Evolutionary conservation across 352 stramenopile species (phyloP), one percentile per base, ranked within the genome.

Genomic region (Blastocystis sp.): DNA sequence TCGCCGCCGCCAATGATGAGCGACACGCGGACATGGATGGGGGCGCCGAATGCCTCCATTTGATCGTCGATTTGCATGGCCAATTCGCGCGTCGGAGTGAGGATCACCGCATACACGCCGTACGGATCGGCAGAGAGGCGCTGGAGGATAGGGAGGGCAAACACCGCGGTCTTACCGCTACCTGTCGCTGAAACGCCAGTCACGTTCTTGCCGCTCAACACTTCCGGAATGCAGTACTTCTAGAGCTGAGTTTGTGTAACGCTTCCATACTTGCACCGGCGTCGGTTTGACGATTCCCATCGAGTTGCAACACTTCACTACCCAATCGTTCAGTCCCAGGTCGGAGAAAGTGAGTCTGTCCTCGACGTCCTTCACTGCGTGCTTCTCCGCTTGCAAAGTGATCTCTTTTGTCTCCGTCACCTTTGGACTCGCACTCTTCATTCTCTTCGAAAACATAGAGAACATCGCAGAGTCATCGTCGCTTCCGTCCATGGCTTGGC

Each of bases 11-110:
- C 97, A 9, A 98, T 96, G n/a, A 99, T 92, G 1, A 98, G 93
- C 9, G 93, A 92, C 29, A 94, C 95, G 33, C 95, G 93, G 33
- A 98, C 93, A 37, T 93, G 93, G 90, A 97, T 97, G n/a, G 94
- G 93, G 0, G 91, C 91, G 4, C 95, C 95, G 41, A 99, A 94
- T 0, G 95, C 96, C 45, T 96, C 93, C 63, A 99, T 97, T 91
- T 98, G 96, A 88, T 99, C 96, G 59, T 95, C 93, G 90, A 99
- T 98, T 93, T 99, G 97, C 90, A 98, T 98, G 26, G 97, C 97
- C 13, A 99, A 93, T 93, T 99, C 97, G 26, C 97, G 92, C 45
- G 96, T 98, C 3, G 97, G 97, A 69, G 96, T 98, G 39, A 99
- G 91, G 63, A 99, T 94, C 24, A 99, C 92, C 0, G 94, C 96